phyloP scores from a whole-genome alignment of 352 stramenopile species.

The Globisporangium viniferum region DNA sequence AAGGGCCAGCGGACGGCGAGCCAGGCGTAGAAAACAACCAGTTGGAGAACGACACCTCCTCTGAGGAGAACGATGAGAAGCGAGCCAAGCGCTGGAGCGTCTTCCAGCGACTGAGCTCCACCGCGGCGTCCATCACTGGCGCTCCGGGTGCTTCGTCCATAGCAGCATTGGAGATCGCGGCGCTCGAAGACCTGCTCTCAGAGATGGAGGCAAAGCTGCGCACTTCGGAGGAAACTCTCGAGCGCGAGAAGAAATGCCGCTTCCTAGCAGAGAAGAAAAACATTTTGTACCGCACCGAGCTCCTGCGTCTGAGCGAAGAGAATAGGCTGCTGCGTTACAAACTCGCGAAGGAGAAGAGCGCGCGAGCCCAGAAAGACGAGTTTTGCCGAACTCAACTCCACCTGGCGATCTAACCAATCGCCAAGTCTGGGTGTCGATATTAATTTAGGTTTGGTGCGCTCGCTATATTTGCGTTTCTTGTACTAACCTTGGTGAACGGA shows the following conservation, averaged over 20 bases:
- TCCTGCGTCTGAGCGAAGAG: conserved; percentile 52
- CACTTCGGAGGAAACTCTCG: conserved; percentile 38
- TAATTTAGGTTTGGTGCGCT: not conserved
- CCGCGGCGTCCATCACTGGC: conserved; percentile 14
- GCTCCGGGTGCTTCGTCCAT: not conserved
- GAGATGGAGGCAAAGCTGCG: conserved; percentile 30
- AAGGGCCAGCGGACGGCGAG: conserved; percentile 12
- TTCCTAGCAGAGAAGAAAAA: conserved; percentile 74
- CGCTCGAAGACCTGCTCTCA: conserved; percentile 18
- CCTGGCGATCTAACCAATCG: conserved; percentile 24
- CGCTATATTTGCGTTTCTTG: not conserved
- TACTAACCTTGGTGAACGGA: not conserved
- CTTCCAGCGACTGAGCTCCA: conserved; percentile 34
- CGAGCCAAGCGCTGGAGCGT: conserved; percentile 36
- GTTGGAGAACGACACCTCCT: not conserved
- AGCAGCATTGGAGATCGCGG: not conserved
- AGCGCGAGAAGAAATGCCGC: conserved; percentile 67
- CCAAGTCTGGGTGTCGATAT: not conserved
- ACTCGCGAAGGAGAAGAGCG: conserved; percentile 14
- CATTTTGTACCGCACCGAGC: conserved; percentile 69
- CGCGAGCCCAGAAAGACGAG: conserved; percentile 18
- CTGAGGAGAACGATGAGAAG: conserved; percentile 7
- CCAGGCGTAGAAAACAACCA: conserved; percentile 7
- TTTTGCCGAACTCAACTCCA: conserved; percentile 25
- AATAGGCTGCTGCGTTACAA: conserved; percentile 48